Conservation (phyloP, 2,329 filamentous ascomycete species). For the Tolypocladium capitatum region DNA sequence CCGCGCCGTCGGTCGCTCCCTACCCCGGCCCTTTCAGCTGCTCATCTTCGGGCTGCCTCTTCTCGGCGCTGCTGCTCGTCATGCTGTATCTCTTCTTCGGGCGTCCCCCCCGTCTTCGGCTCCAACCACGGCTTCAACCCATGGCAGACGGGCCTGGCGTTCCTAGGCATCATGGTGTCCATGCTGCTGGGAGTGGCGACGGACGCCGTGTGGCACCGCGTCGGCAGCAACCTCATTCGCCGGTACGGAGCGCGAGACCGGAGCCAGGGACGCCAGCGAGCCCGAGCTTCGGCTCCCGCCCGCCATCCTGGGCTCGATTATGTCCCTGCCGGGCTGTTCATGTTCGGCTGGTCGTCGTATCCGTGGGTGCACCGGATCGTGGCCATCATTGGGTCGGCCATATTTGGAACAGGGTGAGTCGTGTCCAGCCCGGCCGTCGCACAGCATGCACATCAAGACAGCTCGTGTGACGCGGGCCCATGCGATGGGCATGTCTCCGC, state of each 20-base stretch:
- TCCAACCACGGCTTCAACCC: constrained; percentile 63
- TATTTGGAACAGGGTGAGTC: constrained; percentile 60
- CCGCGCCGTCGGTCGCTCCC: constrained; percentile 42
- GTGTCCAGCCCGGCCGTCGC: neutral
- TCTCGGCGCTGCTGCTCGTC: constrained; percentile 74
- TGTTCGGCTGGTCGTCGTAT: constrained; percentile 80
- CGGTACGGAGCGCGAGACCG: constrained; percentile 37
- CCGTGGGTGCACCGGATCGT: constrained; percentile 62
- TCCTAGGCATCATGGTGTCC: constrained; percentile 57
- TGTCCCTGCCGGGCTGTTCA: constrained; percentile 77
- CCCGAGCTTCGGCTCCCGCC: constrained; percentile 79
- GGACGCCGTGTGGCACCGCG: constrained; percentile 52
- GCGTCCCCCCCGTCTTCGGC: constrained; percentile 68
- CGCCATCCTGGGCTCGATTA: constrained; percentile 56
- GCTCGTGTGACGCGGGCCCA: neutral
- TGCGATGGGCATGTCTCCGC: neutral
- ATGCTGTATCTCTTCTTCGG: constrained; percentile 87
- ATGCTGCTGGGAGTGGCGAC: constrained; percentile 51
- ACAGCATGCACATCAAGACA: constrained; percentile 2
- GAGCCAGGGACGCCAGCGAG: constrained; percentile 48
- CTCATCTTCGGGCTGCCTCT: constrained; percentile 69
- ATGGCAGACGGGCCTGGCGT: constrained; percentile 69
- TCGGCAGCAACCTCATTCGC: constrained; percentile 44
- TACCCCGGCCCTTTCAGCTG: constrained; percentile 64
- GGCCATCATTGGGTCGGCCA: constrained; percentile 56